These are phyloP conservation scores for Stephania cephalantha DNA, from an alignment of 164 flowering plant species.

Conservation along the genomic window DNA sequence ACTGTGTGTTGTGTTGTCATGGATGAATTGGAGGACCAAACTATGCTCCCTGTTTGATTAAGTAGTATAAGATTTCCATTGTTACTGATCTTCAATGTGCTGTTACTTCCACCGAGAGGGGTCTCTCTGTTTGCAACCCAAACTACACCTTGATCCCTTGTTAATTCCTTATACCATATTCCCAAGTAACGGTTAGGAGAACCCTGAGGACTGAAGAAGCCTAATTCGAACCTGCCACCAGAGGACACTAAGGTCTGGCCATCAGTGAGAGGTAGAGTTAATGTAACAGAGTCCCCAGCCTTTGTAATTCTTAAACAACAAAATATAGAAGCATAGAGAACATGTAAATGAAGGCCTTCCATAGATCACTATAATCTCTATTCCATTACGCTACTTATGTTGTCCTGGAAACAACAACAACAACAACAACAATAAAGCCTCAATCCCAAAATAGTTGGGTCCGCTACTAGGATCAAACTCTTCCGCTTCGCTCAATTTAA, in stretches of 20 bases:
- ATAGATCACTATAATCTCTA: not conserved
- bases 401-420: too few relatives aligned
- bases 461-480: not conserved
- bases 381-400: too few relatives aligned
- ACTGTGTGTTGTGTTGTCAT: not conserved
- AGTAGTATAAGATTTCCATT: conserved; percentile 11
- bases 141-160: not conserved
- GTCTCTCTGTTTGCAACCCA: conserved; percentile 21
- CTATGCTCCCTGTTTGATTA: not conserved
- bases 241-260: conserved; percentile 1
- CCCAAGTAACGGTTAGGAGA: conserved; percentile 12
- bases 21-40: conserved; percentile 23
- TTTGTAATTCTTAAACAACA: not conserved
- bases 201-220: conserved; percentile 1
- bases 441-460: too few relatives aligned
- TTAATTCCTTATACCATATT: conserved; percentile 14
- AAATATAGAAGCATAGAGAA: not conserved
- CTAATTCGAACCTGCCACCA: conserved; percentile 2
- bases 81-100: conserved; percentile 2
- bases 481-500: too few relatives aligned
- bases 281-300: not conserved
- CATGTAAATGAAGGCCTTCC: not conserved
- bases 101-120: conserved; percentile 5
- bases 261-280: not conserved
- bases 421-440: too few relatives aligned